A percentile compares a stretch with the other conserved stretches of the same genome.
These are phyloP conservation scores for Bondarzewia mesenterica DNA, from an alignment of 1,284 basidiomycete species.

Conservation along the genomic window DNA sequence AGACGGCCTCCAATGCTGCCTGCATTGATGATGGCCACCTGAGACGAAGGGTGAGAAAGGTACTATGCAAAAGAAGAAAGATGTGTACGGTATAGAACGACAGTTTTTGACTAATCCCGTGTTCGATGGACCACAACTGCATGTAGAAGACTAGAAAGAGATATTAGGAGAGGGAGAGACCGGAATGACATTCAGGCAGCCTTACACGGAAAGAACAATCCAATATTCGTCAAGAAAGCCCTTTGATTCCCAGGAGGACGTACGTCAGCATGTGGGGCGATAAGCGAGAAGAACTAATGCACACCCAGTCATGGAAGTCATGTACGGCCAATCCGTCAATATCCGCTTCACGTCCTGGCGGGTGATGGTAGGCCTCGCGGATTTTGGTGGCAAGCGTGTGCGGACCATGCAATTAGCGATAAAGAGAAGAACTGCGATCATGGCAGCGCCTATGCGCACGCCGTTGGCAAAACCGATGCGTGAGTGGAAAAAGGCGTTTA, in stretches of 20 bases:
- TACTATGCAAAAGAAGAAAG: neutral
- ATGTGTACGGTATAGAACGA: constrained; percentile 41
- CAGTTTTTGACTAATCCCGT: constrained; percentile 29
- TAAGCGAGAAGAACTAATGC: constrained; percentile 8
- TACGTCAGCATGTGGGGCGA: neutral
- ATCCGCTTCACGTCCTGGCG: constrained; percentile 17
- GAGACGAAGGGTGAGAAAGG: neutral
- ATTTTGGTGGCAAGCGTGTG: constrained; percentile 25
- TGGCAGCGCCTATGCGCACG: constrained; percentile 31
- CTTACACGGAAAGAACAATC: constrained; percentile 42
- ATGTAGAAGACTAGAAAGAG: constrained; percentile 41
- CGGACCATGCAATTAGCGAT: constrained; percentile 33
- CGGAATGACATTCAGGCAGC: constrained; percentile 9
- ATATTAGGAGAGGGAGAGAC: neutral
- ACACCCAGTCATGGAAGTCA: constrained; percentile 35
- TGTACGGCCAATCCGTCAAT: constrained; percentile 34
- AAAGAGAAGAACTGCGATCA: constrained; percentile 29
- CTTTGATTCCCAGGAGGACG: constrained; percentile 12
- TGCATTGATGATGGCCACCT: constrained; percentile 37
- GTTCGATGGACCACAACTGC: constrained; percentile 39
- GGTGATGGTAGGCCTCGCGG: constrained; percentile 7
- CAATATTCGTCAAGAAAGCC: constrained; percentile 36
- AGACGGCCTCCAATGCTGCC: constrained; percentile 40
- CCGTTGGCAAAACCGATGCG: constrained; percentile 31
- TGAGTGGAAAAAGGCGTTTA: constrained; percentile 31